These are phyloP conservation scores for Starmerella apicola DNA, from an alignment of 805 yeast species.

Conservation along the genomic window DNA sequence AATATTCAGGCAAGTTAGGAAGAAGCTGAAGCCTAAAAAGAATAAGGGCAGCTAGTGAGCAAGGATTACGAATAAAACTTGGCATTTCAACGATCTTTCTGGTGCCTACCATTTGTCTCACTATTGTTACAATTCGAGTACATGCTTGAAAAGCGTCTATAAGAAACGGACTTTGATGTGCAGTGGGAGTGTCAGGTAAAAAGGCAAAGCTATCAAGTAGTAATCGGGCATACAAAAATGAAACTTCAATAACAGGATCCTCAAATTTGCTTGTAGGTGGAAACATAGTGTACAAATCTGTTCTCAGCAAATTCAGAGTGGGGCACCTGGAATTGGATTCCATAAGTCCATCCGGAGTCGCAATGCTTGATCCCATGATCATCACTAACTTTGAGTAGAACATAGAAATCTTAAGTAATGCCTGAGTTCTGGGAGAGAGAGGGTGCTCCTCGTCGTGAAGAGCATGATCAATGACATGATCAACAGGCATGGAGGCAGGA, in stretches of 20 bases:
- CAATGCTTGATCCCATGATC: conserved; percentile 77
- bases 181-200: conserved; percentile 62
- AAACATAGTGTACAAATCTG: conserved; percentile 62
- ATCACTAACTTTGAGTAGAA: conserved; percentile 75
- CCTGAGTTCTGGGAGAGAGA: conserved; percentile 46
- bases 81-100: conserved; percentile 73
- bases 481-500: conserved; percentile 78
- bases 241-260: conserved; percentile 56
- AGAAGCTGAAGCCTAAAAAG: conserved; percentile 73
- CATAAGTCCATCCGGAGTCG: conserved; percentile 77
- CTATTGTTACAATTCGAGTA: conserved; percentile 66
- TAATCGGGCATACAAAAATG: conserved; percentile 62
- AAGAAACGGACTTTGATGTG: conserved; percentile 75
- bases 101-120: conserved; percentile 56
- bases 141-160: conserved; percentile 69
- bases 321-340: conserved; percentile 76
- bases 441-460: conserved; percentile 44
- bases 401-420: conserved; percentile 58
- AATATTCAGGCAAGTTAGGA: conserved; percentile 53
- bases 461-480: conserved; percentile 69
- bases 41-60: conserved; percentile 60
- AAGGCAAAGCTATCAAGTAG: conserved; percentile 84
- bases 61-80: conserved; percentile 74
- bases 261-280: conserved; percentile 35
- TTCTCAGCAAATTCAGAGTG: conserved; percentile 58